Percentiles rank a stretch among this genome's conserved stretches.
phyloP scores from a whole-genome alignment of 371 early-diverging fungal species.

The Mortierella polycephala region DNA sequence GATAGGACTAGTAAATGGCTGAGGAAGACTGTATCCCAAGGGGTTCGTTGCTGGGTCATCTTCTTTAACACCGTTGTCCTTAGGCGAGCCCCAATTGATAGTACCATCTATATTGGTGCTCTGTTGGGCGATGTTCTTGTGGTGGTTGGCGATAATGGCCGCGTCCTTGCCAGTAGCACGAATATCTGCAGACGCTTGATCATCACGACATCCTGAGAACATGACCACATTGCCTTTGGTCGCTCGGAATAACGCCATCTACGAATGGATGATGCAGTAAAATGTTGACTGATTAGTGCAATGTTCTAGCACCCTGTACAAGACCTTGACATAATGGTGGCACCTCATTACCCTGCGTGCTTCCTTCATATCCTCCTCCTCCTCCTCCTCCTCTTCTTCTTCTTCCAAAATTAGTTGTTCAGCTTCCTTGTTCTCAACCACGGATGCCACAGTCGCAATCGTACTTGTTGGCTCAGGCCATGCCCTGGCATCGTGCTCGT shows the following conservation, averaged over 20 bases:
- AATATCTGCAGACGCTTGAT: slow-evolving; percentile 68
- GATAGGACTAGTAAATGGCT: slow-evolving; percentile 44
- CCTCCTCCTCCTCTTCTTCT: not conserved
- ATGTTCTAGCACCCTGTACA: too few relatives aligned
- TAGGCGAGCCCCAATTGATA: slow-evolving; percentile 19
- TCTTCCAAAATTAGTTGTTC: not conserved
- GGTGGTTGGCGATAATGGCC: slow-evolving; percentile 36
- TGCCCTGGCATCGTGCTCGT: slow-evolving; percentile 14
- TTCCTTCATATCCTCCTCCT: slow-evolving; percentile 29
- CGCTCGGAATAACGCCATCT: slow-evolving; percentile 49
- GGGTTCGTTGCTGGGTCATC: slow-evolving; percentile 19
- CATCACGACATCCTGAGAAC: slow-evolving; percentile 70
- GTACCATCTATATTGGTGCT: slow-evolving; percentile 44
- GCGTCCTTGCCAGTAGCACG: slow-evolving; percentile 37
- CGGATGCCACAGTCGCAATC: not conserved
- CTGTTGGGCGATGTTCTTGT: slow-evolving; percentile 7
- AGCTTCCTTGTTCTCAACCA: not conserved
- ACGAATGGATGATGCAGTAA: not conserved
- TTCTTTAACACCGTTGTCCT: slow-evolving; percentile 8
- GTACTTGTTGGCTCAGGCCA: not conserved
- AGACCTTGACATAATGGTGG: too few relatives aligned
- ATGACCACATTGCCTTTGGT: slow-evolving; percentile 57
- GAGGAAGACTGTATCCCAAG: slow-evolving; percentile 49
- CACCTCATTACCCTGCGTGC: slow-evolving; percentile 24
- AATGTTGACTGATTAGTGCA: not conserved